Conservation (phyloP, 2,329 filamentous ascomycete species). For the Rosellinia necatrix region DNA sequence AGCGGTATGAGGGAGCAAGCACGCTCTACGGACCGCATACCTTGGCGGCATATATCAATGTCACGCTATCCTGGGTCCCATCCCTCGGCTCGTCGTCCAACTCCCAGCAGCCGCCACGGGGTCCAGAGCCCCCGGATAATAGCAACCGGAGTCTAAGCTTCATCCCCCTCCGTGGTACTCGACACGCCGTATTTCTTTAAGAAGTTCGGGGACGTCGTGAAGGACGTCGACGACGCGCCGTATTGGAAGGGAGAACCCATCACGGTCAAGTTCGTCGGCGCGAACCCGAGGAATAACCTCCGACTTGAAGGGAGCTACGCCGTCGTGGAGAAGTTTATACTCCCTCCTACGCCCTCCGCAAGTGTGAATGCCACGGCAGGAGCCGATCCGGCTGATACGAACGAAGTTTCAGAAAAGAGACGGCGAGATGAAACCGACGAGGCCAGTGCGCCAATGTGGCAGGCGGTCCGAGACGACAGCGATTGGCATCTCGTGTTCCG, state of each 20-base stretch:
- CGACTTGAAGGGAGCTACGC: conserved; percentile 78
- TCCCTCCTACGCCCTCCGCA: conserved; percentile 2
- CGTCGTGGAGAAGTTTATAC: conserved; percentile 68
- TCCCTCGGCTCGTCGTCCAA: conserved; percentile 60
- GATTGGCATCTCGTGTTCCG: conserved; percentile 84
- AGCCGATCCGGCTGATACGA: no score
- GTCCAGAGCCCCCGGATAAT: conserved; percentile 75
- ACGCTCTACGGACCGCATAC: conserved; percentile 86
- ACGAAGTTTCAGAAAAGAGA: no score
- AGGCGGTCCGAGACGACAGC: conserved; percentile 69
- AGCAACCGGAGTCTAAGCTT: conserved; percentile 75
- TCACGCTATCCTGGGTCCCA: conserved; percentile 71
- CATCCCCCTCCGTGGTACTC: conserved; percentile 75
- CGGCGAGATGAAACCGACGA: no score
- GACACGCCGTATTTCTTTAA: conserved; percentile 70
- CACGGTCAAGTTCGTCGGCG: conserved; percentile 75
- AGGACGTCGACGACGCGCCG: conserved; percentile 50
- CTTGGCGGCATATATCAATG: conserved; percentile 83
- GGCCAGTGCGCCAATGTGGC: conserved; percentile 56
- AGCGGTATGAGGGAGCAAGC: conserved; percentile 89
- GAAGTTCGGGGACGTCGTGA: conserved; percentile 69
- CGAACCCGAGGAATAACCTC: conserved; percentile 87
- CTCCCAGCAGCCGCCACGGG: conserved; percentile 47
- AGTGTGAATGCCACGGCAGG: no score
- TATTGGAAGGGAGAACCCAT: conserved; percentile 65